Base-by-base conservation (phyloP, 2,329 filamentous ascomycete species). In the Claviceps sorghi region DNA sequence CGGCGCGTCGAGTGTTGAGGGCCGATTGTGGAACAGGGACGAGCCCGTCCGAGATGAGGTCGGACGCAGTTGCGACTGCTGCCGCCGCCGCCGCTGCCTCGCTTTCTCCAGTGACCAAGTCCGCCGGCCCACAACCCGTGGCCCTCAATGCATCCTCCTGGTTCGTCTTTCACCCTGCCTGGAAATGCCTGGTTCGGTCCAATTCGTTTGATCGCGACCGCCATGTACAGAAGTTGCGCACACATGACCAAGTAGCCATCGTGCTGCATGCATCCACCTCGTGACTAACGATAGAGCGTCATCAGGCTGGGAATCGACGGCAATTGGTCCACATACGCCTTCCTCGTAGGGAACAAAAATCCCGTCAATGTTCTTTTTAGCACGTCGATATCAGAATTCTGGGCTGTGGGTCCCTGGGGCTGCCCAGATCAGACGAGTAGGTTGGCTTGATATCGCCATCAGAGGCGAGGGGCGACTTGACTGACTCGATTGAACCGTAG, bases 381-480 rank as follows among this genome's bases (percentile, higher is more conserved):
- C 60, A 88, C 84, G 6, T 75, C 77, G 13, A 73, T 82, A 43
- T 86, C 85, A 38, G 83, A 88, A 64, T 80, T 83, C 44, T 88
- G 84, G 83, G 75, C 80, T 3, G 70, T 88, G 41, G 73, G 81
- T 50, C 69, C 74, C 1, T 71, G 73, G 54, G 82, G 79, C 52
- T 84, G 80, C 57, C 56, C 64, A 13, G 21, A 38, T 19, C 10
- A 45, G 57, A 60, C 65, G 43, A 69, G 75, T 76, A 71, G 60
- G 72, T 69, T 30, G 38, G 36, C 21, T 47, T 47, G 15, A 50
- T n/a, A 22, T 29, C n/a, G n/a, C 10, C 44, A 9, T 15, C 11
- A 11, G 7, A 41, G 19, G 3, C 4, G 8, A n/a, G 21, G 15
- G 19, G 4, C 41, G 38, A 15, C 38, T 36, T 10, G 49, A 46